Evolutionary conservation across 192 early-diverging fungal species (phyloP).

Genomic region (Coemansia sp.): DNA sequence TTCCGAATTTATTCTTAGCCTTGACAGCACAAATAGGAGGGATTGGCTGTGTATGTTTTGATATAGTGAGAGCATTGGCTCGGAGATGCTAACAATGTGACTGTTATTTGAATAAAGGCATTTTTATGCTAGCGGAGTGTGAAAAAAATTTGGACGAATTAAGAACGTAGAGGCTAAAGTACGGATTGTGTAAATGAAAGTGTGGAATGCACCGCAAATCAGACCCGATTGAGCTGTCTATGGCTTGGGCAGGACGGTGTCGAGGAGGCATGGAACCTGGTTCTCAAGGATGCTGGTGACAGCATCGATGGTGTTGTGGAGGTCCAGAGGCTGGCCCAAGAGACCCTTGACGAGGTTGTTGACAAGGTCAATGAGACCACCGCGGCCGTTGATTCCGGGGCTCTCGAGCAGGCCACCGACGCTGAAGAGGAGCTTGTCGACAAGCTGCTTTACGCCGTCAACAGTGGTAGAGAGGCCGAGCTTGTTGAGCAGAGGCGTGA

Average conservation of each 20-base stretch:
- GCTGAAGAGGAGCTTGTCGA: conserved; percentile 36
- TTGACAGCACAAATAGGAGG: neutral
- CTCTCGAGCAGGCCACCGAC: conserved; percentile 45
- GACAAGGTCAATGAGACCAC: conserved; percentile 44
- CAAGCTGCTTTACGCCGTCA: conserved; percentile 49
- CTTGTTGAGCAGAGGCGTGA: conserved; percentile 46
- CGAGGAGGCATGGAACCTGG: conserved; percentile 49
- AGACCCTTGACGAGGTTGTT: conserved; percentile 51
- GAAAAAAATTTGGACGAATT: conserved; percentile 7
- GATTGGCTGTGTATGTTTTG: no score
- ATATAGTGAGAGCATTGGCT: neutral
- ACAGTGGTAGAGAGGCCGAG: conserved; percentile 37
- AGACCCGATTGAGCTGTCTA: conserved; percentile 14
- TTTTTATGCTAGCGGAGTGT: neutral
- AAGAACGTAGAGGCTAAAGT: conserved; percentile 10
- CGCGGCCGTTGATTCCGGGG: conserved; percentile 25
- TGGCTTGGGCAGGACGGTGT: conserved; percentile 48
- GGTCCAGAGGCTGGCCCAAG: conserved; percentile 34
- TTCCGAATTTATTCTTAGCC: neutral
- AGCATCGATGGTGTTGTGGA: conserved; percentile 43
- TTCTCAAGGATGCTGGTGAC: conserved; percentile 42
- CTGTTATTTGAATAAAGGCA: neutral
- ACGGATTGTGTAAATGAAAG: conserved; percentile 8
- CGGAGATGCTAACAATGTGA: neutral
- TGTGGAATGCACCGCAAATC: neutral